Evolutionary conservation across 768 basidiomycete species (phyloP), one percentile per base, ranked within the genome.

Genomic region (Tricholoma terreum): DNA sequence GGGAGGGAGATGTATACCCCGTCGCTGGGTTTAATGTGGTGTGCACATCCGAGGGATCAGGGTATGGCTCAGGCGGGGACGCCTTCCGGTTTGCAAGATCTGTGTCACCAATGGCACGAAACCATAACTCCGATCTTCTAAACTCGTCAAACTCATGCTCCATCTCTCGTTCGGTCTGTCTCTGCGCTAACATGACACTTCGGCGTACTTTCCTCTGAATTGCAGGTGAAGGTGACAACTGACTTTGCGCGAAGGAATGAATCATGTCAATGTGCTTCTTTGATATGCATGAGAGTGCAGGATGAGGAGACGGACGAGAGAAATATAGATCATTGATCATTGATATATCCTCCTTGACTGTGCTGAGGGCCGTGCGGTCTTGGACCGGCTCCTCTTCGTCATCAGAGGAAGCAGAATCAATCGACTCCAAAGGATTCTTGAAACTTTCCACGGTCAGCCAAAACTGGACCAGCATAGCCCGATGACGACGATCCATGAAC

Each of bases 391-490:
- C 82, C 57, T 78, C 76, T 48, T 86, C 80, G 51, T 81, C 78
- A 40, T 84, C 82, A 30, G 85, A 85, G 12, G 84, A 85, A 51
- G 84, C 84, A 33, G 84, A 88, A 61, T 93, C 88, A 5, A 89
- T 81, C 2, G 85, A 83, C 70, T 97, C 95, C 24, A 99, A 73
- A 0, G 97, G 97, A 63, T 96, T 93, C 74, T 98, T 98, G 81
- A 98, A 96, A 57, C 92, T 93, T 73, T 99, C 94, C 2, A 98
- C 92, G 0, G 94, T 93, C 1, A 98, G 77, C 96, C 96, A 98
- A 73, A 98, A 99, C 61, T 98, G 96, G 3, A 97, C 92, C 9
- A 93, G 84, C 11, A 92, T 67, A 11, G 94, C 90, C 30, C 89
- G 84, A 58, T 85, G 81, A 7, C 90, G 84, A 12, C 97, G 84